Base-by-base conservation (phyloP, 192 early-diverging fungal genomes). In the Coemansia guatemalensis region DNA sequence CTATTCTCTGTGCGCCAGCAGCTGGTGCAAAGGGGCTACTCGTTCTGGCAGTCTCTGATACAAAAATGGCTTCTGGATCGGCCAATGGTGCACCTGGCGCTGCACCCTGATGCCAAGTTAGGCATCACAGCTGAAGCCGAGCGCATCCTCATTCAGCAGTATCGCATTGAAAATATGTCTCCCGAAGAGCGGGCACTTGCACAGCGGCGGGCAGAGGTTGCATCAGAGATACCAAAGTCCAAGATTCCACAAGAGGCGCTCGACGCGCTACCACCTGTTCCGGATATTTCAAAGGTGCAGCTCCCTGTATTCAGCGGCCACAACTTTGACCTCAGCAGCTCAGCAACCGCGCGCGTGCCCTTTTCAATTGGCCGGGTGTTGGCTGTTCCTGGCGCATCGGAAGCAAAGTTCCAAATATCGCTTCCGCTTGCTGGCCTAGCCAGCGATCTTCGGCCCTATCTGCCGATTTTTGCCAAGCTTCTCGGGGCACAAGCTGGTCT, bases 221-320 rank as follows among this genome's bases (percentile, higher is more conserved):
- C 52, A 48, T 26, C 73, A 8, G 80, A 58, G 41, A 59, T 72
- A 25, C 70, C 67, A 51, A 75, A 68, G 48, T 53, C 75, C 32
- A 51, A 82, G 25, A 64, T 90, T 20, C 78, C 90, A n/a, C 64
- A 65, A 18, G 84, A 86, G 2, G 69, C 87, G 22, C 68, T 92
- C 25, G 81, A 78, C 1, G 52, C 60, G 12, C 85, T 93, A 74
- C 92, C 92, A 2, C 82, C 85, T 1, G 84, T 89, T 8, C 88
- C 92, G 2, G 86, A 92, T 39, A 74, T 80, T 4, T 53, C 68
- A 50, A 64, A 68, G 20, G 64, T 80, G 27, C 64, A 65, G 21
- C 48, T 70, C 17, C 68, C 72, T 1, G 23, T 52, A 62, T 67
- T 58, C n/a, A 21, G 26, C 0, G 72, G 77, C 35, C 44, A 62